Evolutionary conservation across 768 basidiomycete genomes (phyloP).

Genomic region (Tulasnella sp.): DNA sequence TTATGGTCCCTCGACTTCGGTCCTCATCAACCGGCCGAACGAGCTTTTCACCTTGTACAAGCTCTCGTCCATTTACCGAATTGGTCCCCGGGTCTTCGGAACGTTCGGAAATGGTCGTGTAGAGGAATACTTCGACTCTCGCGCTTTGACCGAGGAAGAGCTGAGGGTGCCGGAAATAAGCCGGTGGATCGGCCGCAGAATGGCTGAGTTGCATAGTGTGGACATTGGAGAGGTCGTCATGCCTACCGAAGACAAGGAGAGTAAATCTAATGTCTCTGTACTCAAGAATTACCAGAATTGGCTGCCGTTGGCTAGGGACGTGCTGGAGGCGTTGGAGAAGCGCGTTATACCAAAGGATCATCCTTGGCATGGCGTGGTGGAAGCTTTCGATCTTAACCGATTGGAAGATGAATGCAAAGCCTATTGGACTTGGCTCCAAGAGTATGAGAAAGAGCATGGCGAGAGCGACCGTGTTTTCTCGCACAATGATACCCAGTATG

Average conservation of each 20-base stretch:
- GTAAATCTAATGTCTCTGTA: constrained; percentile 38
- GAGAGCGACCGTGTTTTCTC: constrained; percentile 65
- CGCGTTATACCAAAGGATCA: constrained; percentile 12
- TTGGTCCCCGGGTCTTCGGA: constrained; percentile 88
- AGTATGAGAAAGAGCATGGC: constrained; percentile 49
- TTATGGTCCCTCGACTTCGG: constrained; percentile 80
- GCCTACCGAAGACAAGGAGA: constrained; percentile 44
- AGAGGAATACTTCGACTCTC: constrained; percentile 91
- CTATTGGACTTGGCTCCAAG: constrained; percentile 64
- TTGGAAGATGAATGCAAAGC: constrained; percentile 58
- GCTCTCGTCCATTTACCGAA: constrained; percentile 77
- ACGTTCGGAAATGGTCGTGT: constrained; percentile 93
- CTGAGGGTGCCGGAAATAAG: constrained; percentile 69
- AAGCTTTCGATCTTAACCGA: constrained; percentile 53
- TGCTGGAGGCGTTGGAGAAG: constrained; percentile 47
- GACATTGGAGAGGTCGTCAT: constrained; percentile 61
- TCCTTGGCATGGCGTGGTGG: constrained; percentile 24
- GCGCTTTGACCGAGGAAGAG: constrained; percentile 67
- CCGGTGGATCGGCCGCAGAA: constrained; percentile 82
- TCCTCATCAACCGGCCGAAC: constrained; percentile 77
- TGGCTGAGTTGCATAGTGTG: constrained; percentile 93
- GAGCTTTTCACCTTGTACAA: constrained; percentile 85
- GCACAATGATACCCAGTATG: constrained; percentile 96
- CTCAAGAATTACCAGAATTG: constrained; percentile 63
- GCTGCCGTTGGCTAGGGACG: constrained; percentile 61